Percentiles rank a stretch among this genome's conserved stretches.
Evolutionary conservation across 2,329 filamentous ascomycete species (phyloP).

Genomic region (Rhinocladiella similis): DNA sequence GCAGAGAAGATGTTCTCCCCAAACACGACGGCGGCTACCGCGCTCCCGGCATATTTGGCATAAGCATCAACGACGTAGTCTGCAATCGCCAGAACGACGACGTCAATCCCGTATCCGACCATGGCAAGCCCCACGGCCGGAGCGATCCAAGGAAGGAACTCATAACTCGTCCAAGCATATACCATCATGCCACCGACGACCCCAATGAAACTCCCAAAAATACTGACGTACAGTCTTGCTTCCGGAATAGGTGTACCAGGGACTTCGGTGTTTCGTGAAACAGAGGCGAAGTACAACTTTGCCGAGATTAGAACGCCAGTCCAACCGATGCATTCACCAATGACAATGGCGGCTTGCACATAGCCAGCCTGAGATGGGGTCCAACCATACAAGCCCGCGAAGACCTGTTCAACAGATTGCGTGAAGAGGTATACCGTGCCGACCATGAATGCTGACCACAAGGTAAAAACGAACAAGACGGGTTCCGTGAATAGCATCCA

Average conservation of each 20-base stretch:
- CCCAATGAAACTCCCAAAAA: slow-evolving; percentile 47
- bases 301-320: slow-evolving; percentile 49
- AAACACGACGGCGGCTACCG: slow-evolving; percentile 50
- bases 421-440: slow-evolving; percentile 53
- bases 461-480: slow-evolving; percentile 48
- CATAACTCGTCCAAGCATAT: slow-evolving; percentile 52
- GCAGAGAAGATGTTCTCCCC: slow-evolving; percentile 52
- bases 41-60: slow-evolving; percentile 50
- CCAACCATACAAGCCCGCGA: slow-evolving; percentile 77
- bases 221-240: slow-evolving; percentile 44
- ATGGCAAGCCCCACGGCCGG: slow-evolving; percentile 49
- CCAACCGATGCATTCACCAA: slow-evolving; percentile 47
- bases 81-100: slow-evolving; percentile 47
- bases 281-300: slow-evolving; percentile 47
- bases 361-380: slow-evolving; percentile 48
- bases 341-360: slow-evolving; percentile 46
- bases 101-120: slow-evolving; percentile 52
- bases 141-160: slow-evolving; percentile 47
- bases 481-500: slow-evolving; percentile 51
- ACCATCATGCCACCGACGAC: slow-evolving; percentile 52
- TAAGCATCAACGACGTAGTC: slow-evolving; percentile 55
- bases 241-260: slow-evolving; percentile 45
- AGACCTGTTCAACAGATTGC: slow-evolving; percentile 65
- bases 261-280: slow-evolving; percentile 37
- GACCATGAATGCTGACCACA: slow-evolving; percentile 51